These are phyloP conservation scores for Spinellus fusiger DNA, from an alignment of 192 early-diverging fungal species.

Conservation along the genomic window DNA sequence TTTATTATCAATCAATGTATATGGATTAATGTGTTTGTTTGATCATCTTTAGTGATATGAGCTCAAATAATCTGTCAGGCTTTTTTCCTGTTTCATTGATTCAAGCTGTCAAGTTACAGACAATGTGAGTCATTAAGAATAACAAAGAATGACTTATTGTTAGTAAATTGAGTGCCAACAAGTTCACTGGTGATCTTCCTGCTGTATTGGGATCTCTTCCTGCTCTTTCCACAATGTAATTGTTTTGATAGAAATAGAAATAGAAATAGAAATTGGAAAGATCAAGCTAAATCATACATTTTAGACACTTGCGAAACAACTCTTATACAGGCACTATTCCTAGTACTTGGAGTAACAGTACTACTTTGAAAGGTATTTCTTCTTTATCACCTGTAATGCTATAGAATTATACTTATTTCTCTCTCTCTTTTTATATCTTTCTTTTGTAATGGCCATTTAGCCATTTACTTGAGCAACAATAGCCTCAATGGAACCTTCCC, in stretches of 20 bases:
- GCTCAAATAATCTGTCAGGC: constrained; percentile 25
- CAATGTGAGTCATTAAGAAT: constrained; percentile 15
- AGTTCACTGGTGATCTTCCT: constrained; percentile 12
- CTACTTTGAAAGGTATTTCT: constrained; percentile 3
- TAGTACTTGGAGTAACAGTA: constrained; percentile 10
- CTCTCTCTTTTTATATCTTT: too few relatives aligned
- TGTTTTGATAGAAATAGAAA: not conserved
- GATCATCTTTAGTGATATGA: constrained; percentile 8
- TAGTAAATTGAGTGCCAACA: constrained; percentile 25
- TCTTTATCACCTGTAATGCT: not conserved
- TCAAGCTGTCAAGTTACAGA: constrained; percentile 2
- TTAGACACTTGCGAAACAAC: constrained; percentile 31
- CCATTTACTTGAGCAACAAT: constrained; percentile 18
- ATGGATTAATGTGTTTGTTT: not conserved
- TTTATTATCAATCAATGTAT: not conserved
- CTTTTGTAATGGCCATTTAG: not conserved
- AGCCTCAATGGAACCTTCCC: constrained; percentile 11
- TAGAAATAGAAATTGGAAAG: too few relatives aligned
- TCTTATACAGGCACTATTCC: constrained; percentile 27
- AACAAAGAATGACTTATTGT: not conserved
- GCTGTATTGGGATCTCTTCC: constrained; percentile 10
- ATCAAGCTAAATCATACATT: not conserved
- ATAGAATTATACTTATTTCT: not conserved
- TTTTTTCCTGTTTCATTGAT: constrained; percentile 15
- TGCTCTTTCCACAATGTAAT: constrained; percentile 15